Evolutionary conservation across 1,139 yeast species (phyloP).

Genomic region (Zhuliangozyma blackwelliae): DNA sequence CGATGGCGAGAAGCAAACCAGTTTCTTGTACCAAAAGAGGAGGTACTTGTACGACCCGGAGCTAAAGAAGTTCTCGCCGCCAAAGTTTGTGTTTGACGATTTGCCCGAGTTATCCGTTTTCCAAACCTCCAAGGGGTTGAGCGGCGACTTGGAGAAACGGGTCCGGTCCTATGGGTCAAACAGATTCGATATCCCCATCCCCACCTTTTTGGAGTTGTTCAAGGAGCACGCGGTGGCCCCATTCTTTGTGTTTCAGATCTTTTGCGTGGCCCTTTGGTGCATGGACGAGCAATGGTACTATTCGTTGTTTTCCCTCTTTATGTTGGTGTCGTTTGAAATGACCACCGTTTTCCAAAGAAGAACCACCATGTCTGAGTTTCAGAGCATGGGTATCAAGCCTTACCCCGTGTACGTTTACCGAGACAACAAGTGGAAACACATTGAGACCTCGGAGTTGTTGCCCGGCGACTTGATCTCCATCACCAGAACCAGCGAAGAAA

Average conservation of each 20-base stretch:
- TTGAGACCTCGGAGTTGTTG: conserved; percentile 70
- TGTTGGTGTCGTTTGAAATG: conserved; percentile 90
- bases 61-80: conserved; percentile 65
- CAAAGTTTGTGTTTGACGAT: conserved; percentile 70
- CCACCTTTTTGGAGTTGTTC: conserved; percentile 84
- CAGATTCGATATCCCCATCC: conserved; percentile 91
- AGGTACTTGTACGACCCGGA: conserved; percentile 69
- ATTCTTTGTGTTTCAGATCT: conserved; percentile 91
- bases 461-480: conserved; percentile 94
- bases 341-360: conserved; percentile 96
- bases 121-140: conserved; percentile 61
- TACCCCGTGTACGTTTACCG: conserved; percentile 73
- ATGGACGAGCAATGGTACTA: conserved; percentile 98
- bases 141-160: conserved; percentile 52
- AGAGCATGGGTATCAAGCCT: conserved; percentile 97
- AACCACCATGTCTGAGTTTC: conserved; percentile 88
- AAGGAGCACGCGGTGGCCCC: conserved; percentile 99
- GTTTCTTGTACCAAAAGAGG: conserved; percentile 88
- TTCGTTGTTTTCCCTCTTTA: conserved; percentile 84
- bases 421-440: conserved; percentile 61
- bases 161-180: conserved; percentile 74
- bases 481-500: conserved; percentile 83
- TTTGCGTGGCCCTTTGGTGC: conserved; percentile 93
- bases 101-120: conserved; percentile 54
- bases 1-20: conserved; percentile 60